Base-by-base conservation (phyloP, 2,329 filamentous ascomycete genomes). In the Aschersonia sp. region DNA sequence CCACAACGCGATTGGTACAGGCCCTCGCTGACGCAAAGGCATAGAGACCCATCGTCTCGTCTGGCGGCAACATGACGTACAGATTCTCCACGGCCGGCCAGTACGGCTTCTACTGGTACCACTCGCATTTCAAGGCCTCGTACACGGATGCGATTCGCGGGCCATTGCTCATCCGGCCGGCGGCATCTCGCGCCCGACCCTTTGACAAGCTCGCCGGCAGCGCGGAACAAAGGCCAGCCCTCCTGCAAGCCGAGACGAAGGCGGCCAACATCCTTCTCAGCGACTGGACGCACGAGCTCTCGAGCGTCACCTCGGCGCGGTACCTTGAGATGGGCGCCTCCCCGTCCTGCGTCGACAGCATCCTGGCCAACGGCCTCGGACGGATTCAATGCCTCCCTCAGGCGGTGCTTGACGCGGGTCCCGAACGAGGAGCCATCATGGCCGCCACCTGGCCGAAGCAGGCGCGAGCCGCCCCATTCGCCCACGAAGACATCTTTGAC, bases 101-200 rank as follows among this genome's bases (percentile, higher is more conserved):
- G 31, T 47, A 47, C 35, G 48, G 48, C 20, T 47, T 47, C 35
- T 50, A 40, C 48, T 50, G 48, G 48, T 50, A 50, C 30, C 48
- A 50, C 41, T 50, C 48, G 30, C 48, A 50, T 28, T 45, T 50
- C 42, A 44, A 43, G 35, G 35, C 48, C 29, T 47, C 47, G 41
- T 50, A 50, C 45, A 50, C 40, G 29, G 45, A 50, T 42, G 48
- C 45, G 4, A 44, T 50, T n/a, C 46, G 46, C n/a, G 48, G 48
- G 10, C 45, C 45, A 5, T 40, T 47, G 5, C 35, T 47, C 31
- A 4, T 47, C 45, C 30, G 47, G 9, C 43, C 47, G 4, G 10
- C 47, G 31, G 31, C 47, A 32, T 45, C 43, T 6, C 47, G 47
- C 31, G n/a, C 38, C 10, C 47, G 47, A 28, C 47, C 43, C 5